Evolutionary conservation across 768 basidiomycete species (phyloP).

Genomic region (Baorangia bicolor): DNA sequence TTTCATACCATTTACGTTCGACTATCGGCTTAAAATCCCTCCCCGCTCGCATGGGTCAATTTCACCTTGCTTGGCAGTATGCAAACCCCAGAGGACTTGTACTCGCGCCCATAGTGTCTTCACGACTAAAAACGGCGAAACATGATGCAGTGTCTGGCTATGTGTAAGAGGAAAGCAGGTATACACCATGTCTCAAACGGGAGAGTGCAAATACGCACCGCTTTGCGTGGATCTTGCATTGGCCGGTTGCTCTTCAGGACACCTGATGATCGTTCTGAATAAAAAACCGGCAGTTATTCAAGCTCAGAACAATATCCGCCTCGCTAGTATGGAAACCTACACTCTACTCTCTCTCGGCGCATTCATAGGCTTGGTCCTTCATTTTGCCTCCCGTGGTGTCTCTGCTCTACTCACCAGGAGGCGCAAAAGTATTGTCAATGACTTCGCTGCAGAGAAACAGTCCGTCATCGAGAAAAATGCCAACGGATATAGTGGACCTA

Average conservation of each 20-base stretch:
- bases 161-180: background rate
- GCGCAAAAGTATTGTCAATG: background rate
- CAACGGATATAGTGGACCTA: background rate
- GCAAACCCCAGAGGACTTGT: background rate
- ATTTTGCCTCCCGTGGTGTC: background rate
- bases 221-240: too few relatives aligned
- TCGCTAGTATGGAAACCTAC: conserved; percentile 5
- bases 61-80: background rate
- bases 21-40: background rate
- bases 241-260: background rate
- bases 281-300: background rate
- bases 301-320: background rate
- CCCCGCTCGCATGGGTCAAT: background rate
- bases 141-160: background rate
- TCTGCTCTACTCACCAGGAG: background rate
- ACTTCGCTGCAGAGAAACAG: background rate
- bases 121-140: background rate
- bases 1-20: background rate
- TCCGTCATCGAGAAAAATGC: background rate
- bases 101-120: background rate
- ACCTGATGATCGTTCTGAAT: background rate
- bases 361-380: background rate
- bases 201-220: background rate
- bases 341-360: background rate
- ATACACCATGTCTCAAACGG: background rate